Percentiles rank a stretch among this genome's conserved stretches.
Conservation (phyloP, 345 rosid species). For the Euclidium syriacum region DNA sequence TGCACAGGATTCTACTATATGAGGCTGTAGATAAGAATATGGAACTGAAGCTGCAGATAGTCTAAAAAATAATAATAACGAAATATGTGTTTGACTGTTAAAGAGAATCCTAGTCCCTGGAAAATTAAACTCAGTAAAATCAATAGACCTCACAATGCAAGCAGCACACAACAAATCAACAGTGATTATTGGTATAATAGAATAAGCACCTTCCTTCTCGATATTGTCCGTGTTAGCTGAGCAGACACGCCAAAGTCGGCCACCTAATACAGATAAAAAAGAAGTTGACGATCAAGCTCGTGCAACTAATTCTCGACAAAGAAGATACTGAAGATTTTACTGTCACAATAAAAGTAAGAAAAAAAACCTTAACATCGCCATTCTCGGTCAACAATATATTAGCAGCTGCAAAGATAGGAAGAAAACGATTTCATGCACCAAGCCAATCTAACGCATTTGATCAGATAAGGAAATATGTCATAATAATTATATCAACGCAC, state of each 20-base stretch:
- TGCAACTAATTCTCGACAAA: background rate
- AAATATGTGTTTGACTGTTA: background rate
- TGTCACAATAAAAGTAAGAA: conserved; percentile 7
- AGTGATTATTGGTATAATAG: conserved; percentile 19
- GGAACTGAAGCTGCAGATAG: background rate
- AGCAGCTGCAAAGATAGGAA: conserved; percentile 68
- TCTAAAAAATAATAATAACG: background rate
- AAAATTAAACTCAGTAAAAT: background rate
- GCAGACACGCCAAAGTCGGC: conserved; percentile 99
- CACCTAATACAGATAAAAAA: conserved; percentile 53
- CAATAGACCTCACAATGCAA: background rate
- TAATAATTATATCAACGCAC: background rate
- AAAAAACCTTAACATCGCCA: conserved; percentile 91
- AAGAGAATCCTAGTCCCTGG: background rate
- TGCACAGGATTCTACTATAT: background rate
- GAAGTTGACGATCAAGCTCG: conserved; percentile 10
- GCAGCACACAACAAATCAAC: background rate
- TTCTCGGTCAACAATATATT: conserved; percentile 90
- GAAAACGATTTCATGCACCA: conserved; percentile 23
- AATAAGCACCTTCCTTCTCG: conserved; percentile 88
- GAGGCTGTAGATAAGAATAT: background rate
- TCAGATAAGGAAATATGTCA: background rate
- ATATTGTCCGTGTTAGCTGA: conserved; percentile 93
- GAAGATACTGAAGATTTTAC: background rate
- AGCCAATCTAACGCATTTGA: background rate